Conservation (phyloP, 345 rosid genomes). For the Viola odorata region DNA sequence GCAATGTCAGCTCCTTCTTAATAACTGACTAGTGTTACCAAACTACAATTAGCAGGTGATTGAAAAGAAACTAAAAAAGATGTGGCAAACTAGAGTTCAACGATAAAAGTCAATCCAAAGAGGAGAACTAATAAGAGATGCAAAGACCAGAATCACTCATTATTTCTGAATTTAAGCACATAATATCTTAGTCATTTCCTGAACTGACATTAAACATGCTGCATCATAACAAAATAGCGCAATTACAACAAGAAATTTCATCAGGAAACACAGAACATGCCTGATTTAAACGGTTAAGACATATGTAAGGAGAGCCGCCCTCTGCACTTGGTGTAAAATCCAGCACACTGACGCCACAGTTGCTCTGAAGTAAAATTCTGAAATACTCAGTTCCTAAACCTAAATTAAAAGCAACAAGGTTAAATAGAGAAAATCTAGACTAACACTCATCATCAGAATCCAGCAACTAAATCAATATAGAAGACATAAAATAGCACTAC, state of each 20-base stretch:
- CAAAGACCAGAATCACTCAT: too few species aligned
- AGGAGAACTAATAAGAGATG: too few species aligned
- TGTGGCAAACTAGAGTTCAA: too few species aligned
- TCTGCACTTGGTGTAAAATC: conserved; percentile 66
- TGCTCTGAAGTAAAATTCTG: conserved; percentile 85
- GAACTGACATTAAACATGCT: too few species aligned
- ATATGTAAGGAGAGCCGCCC: conserved; percentile 63
- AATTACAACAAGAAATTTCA: not conserved
- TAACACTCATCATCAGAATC: not conserved
- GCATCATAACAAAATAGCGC: too few species aligned
- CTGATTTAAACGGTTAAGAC: conserved; percentile 91
- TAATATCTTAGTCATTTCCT: too few species aligned
- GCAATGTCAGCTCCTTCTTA: too few species aligned
- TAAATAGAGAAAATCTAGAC: conserved; percentile 9
- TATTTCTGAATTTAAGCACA: too few species aligned
- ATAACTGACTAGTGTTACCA: too few species aligned
- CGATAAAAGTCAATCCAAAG: too few species aligned
- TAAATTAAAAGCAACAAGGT: conserved; percentile 16
- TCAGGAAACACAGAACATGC: conserved; percentile 20
- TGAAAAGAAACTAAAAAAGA: too few species aligned
- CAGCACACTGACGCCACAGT: conserved; percentile 87
- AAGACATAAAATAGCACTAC: conserved; percentile 30
- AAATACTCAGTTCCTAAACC: conserved; percentile 80
- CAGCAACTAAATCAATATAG: not conserved
- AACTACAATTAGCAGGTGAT: too few species aligned